Evolutionary conservation across 306 rosid genomes (phyloP).

Genomic region (Castanea mollissima): DNA sequence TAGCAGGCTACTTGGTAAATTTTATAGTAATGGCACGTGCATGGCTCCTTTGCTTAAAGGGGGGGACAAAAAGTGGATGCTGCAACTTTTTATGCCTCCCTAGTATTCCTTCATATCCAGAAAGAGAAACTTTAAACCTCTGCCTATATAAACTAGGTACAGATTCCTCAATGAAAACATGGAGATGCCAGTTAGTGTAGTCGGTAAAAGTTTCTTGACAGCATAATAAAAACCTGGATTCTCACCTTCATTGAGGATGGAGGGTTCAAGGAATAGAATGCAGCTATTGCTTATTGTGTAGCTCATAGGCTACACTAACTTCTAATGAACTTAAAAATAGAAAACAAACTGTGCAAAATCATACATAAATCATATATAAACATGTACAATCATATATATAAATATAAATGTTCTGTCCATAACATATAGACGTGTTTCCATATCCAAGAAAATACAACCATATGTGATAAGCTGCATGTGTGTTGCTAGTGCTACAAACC

Average conservation of each 20-base stretch:
- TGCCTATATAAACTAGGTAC: neutral
- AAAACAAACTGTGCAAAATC: neutral
- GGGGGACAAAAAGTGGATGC: constrained; percentile 28
- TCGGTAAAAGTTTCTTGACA: neutral
- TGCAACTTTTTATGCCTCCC: constrained; percentile 22
- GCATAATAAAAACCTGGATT: neutral
- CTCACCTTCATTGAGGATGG: neutral
- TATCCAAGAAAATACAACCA: constrained; percentile 9
- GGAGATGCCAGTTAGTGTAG: neutral
- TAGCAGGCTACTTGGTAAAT: neutral
- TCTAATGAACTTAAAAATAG: neutral
- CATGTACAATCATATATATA: too few species aligned
- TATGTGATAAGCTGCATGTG: constrained; percentile 1
- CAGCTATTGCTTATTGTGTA: too few species aligned
- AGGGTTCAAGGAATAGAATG: neutral
- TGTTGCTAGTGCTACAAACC: constrained; percentile 3
- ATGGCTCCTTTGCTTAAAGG: constrained; percentile 13
- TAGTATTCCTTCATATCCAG: constrained; percentile 37
- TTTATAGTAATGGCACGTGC: constrained; percentile 8
- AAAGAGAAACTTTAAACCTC: constrained; percentile 12
- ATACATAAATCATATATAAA: too few species aligned
- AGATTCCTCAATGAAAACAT: constrained; percentile 5
- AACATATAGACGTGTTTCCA: too few species aligned
- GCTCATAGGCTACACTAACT: neutral
- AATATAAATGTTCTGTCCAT: too few species aligned